Evolutionary conservation across 2,329 filamentous ascomycete species (phyloP).

Genomic region (Hymenoscyphus repandus): DNA sequence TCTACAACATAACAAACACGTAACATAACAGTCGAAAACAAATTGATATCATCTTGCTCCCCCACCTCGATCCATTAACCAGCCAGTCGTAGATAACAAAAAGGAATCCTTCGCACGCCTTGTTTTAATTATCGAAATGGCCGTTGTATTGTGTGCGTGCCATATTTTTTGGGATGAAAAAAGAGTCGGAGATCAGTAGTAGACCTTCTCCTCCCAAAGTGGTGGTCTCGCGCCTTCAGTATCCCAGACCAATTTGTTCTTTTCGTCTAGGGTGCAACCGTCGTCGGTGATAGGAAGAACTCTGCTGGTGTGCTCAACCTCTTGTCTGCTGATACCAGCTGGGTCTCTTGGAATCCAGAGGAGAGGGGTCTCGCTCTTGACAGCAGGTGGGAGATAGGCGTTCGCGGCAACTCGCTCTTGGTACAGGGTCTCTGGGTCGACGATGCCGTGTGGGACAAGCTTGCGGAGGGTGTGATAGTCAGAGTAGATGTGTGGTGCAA

Average conservation of each 20-base stretch:
- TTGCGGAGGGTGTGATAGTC: constrained; percentile 67
- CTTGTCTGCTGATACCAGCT: constrained; percentile 70
- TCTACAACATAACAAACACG: neutral
- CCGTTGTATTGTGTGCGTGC: neutral
- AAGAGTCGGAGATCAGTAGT: constrained; percentile 21
- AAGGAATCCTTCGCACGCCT: neutral
- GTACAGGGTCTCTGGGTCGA: constrained; percentile 49
- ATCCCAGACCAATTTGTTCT: constrained; percentile 60
- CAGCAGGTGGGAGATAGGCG: constrained; percentile 70
- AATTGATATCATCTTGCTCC: neutral
- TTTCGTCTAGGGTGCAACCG: constrained; percentile 64
- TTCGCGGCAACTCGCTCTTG: constrained; percentile 54
- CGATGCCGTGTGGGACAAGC: constrained; percentile 55
- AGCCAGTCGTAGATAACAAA: neutral
- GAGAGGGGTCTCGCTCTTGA: constrained; percentile 56
- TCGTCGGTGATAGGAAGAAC: constrained; percentile 79
- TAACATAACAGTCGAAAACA: neutral
- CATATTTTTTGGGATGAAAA: neutral
- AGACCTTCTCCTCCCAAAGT: constrained; percentile 50
- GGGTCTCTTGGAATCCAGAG: constrained; percentile 83
- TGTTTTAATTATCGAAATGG: neutral
- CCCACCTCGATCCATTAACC: neutral
- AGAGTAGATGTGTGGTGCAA: constrained; percentile 72
- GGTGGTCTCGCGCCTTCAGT: constrained; percentile 50
- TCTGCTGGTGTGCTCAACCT: constrained; percentile 65